A percentile compares a stretch with the other conserved stretches of the same genome.
Evolutionary conservation across 345 rosid genomes (phyloP).

Genomic region (Salix viminalis): DNA sequence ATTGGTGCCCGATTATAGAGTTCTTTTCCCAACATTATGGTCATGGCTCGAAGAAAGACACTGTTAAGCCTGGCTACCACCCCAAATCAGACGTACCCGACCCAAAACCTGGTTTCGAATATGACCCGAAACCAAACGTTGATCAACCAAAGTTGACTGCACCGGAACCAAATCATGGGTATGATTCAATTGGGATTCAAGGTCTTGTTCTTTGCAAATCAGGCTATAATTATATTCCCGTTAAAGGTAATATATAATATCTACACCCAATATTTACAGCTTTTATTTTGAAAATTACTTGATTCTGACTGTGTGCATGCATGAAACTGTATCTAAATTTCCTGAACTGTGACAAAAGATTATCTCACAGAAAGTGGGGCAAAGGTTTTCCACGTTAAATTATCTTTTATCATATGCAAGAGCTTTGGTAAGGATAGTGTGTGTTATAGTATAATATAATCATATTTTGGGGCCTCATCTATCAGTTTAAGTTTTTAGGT

Average conservation of each 20-base stretch:
- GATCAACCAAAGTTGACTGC: not conserved
- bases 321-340: no score
- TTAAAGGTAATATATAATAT: not conserved
- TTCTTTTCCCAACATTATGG: no score
- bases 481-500: no score
- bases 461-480: no score
- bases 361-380: not conserved
- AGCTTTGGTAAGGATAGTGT: not conserved
- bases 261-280: not conserved
- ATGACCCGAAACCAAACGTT: not conserved
- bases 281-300: no score
- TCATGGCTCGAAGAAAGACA: not conserved
- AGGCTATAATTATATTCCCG: not conserved
- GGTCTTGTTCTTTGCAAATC: not conserved
- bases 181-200: not conserved
- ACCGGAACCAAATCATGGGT: not conserved
- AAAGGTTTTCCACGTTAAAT: not conserved
- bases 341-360: no score
- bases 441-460: no score
- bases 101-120: not conserved
- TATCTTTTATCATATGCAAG: not conserved
- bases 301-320: no score
- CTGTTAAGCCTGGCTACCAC: not conserved
- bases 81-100: not conserved
- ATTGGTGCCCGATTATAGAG: no score